phyloP scores from a whole-genome alignment of 768 basidiomycete genomes.

The Botryobasidium botryosum region DNA sequence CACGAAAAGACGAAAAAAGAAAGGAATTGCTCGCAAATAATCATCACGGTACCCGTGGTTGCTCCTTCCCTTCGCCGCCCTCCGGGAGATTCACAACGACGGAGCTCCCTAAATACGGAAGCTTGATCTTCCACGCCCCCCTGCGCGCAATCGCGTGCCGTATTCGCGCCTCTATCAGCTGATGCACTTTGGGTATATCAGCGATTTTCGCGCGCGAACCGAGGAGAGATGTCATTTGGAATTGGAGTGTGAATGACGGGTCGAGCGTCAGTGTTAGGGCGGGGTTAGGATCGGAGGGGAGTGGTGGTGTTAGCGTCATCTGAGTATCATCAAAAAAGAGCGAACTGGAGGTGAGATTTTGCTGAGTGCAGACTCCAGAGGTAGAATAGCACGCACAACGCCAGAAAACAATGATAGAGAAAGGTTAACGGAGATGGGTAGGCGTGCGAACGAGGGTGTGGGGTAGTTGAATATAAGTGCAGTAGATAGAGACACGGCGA shows the following conservation, averaged over 20 bases:
- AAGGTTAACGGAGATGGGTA: constrained; percentile 68
- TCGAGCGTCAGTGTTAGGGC: constrained; percentile 56
- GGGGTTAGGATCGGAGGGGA: constrained; percentile 34
- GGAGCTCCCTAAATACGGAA: too few relatives aligned
- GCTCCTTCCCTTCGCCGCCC: too few relatives aligned
- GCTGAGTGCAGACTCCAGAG: constrained; percentile 9
- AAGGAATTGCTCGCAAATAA: too few relatives aligned
- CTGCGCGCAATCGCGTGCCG: constrained; percentile 31
- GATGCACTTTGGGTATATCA: constrained; percentile 93
- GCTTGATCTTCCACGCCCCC: constrained; percentile 43
- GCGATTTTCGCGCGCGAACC: constrained; percentile 95
- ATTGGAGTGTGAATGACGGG: constrained; percentile 71
- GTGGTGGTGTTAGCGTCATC: constrained; percentile 50
- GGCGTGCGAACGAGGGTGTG: constrained; percentile 61
- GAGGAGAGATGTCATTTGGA: constrained; percentile 80
- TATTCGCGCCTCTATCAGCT: constrained; percentile 78
- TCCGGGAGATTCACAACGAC: too few relatives aligned
- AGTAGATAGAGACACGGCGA: constrained; percentile 70
- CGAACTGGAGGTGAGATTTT: constrained; percentile 9
- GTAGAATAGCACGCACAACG: constrained; percentile 11
- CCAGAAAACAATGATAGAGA: constrained; percentile 48
- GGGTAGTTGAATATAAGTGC: constrained; percentile 77
- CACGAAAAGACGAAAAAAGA: too few relatives aligned
- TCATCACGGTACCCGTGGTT: too few relatives aligned
- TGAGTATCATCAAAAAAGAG: constrained; percentile 16